Base-by-base conservation (phyloP, 768 basidiomycete species). In the Solioccasus polychromus region DNA sequence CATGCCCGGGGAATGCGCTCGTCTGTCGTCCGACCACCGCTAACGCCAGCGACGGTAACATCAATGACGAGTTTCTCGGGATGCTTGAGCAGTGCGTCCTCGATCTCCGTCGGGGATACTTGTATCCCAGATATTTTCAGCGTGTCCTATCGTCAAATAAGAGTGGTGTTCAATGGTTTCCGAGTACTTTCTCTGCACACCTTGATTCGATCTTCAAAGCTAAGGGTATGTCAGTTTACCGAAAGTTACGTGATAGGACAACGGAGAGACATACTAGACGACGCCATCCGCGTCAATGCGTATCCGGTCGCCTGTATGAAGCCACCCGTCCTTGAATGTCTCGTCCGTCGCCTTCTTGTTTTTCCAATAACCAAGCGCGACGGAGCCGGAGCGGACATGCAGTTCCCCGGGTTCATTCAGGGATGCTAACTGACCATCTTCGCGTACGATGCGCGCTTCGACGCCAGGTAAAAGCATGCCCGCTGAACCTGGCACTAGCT, bases 41-140 rank as follows among this genome's bases (percentile, higher is more conserved):
- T 75, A 2, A 92, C 85, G 14, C 88, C 88, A 0, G 83, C 85
- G n/a, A 91, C 88, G 2, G 75, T 72, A 11, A 71, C 84, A 50
- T 91, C 89, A 9, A 60, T 64, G 47, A 90, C 76, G 37, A 88
- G 71, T 15, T 68, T 68, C 8, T 74, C 73, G 0, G 87, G 84
- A 31, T 90, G 79, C 0, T 70, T 71, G 17, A 82, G 71, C 2
- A 91, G 66, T 19, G 73, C 74, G 20, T 79, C 71, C 60, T 91
- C 89, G 41, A 91, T 83, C 59, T 92, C 88, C 15, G 77, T 74
- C 1, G 88, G 89, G 0, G 89, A 88, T 0, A 91, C 89, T 63
- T 91, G 89, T 38, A 71, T 71, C 4, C 88, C 89, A 0, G 85
- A 88, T 2, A 92, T 75, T 59, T 92, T 92, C 18, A 92, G 71